These are phyloP conservation scores for Microbotryomycetes sp. DNA, from an alignment of 1,284 basidiomycete genomes.

Conservation along the genomic window DNA sequence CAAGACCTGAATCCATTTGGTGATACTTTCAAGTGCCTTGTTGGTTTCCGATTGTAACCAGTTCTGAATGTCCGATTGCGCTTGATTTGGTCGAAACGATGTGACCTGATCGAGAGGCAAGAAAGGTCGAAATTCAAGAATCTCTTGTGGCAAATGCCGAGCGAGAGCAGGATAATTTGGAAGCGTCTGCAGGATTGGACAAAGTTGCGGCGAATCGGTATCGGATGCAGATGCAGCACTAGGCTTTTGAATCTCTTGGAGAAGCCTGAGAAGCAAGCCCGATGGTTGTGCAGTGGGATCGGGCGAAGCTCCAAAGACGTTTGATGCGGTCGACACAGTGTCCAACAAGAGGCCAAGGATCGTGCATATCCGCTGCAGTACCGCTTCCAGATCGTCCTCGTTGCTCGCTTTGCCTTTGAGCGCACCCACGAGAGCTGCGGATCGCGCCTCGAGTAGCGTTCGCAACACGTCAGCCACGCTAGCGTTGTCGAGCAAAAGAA, in stretches of 20 bases:
- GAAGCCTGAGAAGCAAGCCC: conserved; percentile 19
- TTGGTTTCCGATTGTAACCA: conserved; percentile 10
- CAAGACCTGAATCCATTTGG: conserved; percentile 15
- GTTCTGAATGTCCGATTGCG: background rate
- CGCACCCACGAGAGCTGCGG: conserved; percentile 12
- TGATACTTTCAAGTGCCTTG: conserved; percentile 11
- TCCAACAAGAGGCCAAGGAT: conserved; percentile 26
- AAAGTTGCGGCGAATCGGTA: background rate
- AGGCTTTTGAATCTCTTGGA: conserved; percentile 12
- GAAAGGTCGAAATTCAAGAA: conserved; percentile 29
- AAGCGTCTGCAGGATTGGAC: conserved; percentile 23
- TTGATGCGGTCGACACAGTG: conserved; percentile 25
- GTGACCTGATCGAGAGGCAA: background rate
- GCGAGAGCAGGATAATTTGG: conserved; percentile 31
- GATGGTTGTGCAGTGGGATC: background rate
- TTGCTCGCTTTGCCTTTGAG: conserved; percentile 2
- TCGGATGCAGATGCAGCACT: background rate
- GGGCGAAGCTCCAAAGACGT: conserved; percentile 13
- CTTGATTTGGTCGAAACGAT: background rate
- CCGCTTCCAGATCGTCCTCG: conserved; percentile 2
- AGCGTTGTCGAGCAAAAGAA: conserved; percentile 30
- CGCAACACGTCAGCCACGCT: conserved; percentile 14
- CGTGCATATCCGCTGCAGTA: conserved; percentile 3
- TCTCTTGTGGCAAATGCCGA: conserved; percentile 30
- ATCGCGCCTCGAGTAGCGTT: conserved; percentile 27